phyloP scores from a whole-genome alignment of 345 rosid species.

The Salix koriyanagi region DNA sequence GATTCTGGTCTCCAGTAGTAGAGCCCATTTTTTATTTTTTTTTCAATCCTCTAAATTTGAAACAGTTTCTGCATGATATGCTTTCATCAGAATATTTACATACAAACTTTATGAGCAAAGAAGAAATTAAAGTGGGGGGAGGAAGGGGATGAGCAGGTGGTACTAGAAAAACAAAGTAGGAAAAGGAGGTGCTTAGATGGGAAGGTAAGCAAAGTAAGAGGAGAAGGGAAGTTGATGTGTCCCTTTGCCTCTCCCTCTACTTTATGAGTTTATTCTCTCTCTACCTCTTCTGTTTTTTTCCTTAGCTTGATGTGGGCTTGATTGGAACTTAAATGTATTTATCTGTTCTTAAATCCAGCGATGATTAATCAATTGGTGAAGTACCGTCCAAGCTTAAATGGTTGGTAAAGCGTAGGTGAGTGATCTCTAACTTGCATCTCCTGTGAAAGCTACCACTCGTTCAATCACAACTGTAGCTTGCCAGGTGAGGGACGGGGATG shows the following conservation, averaged over 20 bases:
- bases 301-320: background rate
- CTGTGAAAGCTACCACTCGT: background rate
- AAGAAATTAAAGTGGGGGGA: background rate
- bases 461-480: background rate
- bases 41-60: conserved; percentile 6
- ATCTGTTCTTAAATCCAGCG: background rate
- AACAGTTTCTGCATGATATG: background rate
- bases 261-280: conserved; percentile 22
- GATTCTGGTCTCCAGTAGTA: conserved; percentile 34
- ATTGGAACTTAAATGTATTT: background rate
- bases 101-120: no score
- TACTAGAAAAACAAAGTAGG: background rate
- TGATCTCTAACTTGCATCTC: conserved; percentile 6
- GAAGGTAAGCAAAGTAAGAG: conserved; percentile 37
- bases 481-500: no score
- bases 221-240: conserved; percentile 22
- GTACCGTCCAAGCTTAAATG: conserved; percentile 29
- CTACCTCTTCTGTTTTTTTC: background rate
- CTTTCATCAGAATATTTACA: background rate
- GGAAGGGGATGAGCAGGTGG: background rate
- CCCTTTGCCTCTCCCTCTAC: conserved; percentile 9
- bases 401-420: conserved; percentile 37
- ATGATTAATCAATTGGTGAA: conserved; percentile 5
- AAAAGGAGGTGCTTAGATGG: conserved; percentile 19
- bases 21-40: conserved; percentile 35